A percentile compares a stretch with the other conserved stretches of the same genome.
These are phyloP conservation scores for Kuraishia ogatae DNA, from an alignment of 805 yeast species.

Conservation along the genomic window DNA sequence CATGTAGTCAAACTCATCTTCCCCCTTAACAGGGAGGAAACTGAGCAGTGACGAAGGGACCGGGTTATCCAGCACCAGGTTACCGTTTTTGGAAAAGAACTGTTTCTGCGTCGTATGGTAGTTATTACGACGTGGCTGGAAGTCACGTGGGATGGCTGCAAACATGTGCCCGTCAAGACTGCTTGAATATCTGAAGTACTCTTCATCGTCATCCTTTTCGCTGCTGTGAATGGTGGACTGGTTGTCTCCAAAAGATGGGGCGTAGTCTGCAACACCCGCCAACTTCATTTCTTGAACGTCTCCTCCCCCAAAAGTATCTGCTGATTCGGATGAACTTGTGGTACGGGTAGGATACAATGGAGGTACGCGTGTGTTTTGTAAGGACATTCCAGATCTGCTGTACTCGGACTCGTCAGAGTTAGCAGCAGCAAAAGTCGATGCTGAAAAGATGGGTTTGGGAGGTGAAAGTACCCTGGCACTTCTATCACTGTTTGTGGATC, in stretches of 20 bases:
- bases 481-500: slow-evolving; percentile 23
- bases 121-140: slow-evolving; percentile 28
- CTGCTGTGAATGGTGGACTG: neutral
- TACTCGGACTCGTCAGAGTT: slow-evolving; percentile 14
- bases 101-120: slow-evolving; percentile 39
- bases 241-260: slow-evolving; percentile 1
- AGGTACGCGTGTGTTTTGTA: neutral
- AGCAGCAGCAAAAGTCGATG: slow-evolving; percentile 56
- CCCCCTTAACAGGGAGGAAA: slow-evolving; percentile 79
- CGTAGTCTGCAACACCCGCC: neutral
- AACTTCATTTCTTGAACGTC: neutral
- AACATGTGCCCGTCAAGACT: slow-evolving; percentile 23
- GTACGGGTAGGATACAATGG: neutral
- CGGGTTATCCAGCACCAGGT: slow-evolving; percentile 87
- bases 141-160: slow-evolving; percentile 20
- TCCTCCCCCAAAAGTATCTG: neutral
- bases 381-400: neutral
- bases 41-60: slow-evolving; percentile 83
- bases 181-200: neutral
- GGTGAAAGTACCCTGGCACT: slow-evolving; percentile 43
- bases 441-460: slow-evolving; percentile 60
- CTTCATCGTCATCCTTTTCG: slow-evolving; percentile 1
- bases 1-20: slow-evolving; percentile 93
- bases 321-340: neutral
- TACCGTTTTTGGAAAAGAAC: slow-evolving; percentile 68